Base-by-base conservation (phyloP, 495 filamentous ascomycete genomes). In the Penicillium salamii region DNA sequence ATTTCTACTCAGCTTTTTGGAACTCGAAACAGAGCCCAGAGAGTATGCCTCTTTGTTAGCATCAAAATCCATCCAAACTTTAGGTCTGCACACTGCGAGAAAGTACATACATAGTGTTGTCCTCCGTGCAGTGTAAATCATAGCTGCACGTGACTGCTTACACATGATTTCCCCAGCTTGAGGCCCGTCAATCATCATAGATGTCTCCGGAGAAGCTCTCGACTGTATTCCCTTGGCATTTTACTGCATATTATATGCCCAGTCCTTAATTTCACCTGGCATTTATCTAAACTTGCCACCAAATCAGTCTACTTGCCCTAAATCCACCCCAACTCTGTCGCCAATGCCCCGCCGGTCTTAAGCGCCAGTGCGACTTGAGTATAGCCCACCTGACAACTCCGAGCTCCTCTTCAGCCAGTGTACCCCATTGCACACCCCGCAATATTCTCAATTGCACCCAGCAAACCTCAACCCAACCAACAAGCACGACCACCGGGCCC, bases 311-410 rank as follows among this genome's bases (percentile, higher is more conserved):
- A 48, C 20, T 17, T 33, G 44, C 14, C 15, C 14, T 46, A 14
- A 46, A 45, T 43, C 40, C 17, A 38, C 46, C 34, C 18, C n/a
- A 33, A 44, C 45, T 55, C 55, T 33, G 20, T 42, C 32, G 39
- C 28, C 52, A 52, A 60, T 65, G 63, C 67, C 69, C 66, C 69
- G 64, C 69, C 67, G 62, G 59, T 63, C 62, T 55, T 69, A 70
- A 74, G 71, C 67, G 69, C 71, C 69, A 70, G 67, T 65, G 64
- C 65, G 63, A 71, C 66, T 61, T 53, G 54, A 55, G 49, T 52
- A 42, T 51, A 50, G 49, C 52, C 46, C 48, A 59, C 58, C 56
- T 61, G 56, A 57, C 58, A 54, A 44, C 42, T 50, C 42, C 49
- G 36, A 48, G 46, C 46, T 48, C 45, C 24, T 24, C 19, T 18